Conservation (phyloP, 1,284 basidiomycete species). For the Fomes fomentarius region DNA sequence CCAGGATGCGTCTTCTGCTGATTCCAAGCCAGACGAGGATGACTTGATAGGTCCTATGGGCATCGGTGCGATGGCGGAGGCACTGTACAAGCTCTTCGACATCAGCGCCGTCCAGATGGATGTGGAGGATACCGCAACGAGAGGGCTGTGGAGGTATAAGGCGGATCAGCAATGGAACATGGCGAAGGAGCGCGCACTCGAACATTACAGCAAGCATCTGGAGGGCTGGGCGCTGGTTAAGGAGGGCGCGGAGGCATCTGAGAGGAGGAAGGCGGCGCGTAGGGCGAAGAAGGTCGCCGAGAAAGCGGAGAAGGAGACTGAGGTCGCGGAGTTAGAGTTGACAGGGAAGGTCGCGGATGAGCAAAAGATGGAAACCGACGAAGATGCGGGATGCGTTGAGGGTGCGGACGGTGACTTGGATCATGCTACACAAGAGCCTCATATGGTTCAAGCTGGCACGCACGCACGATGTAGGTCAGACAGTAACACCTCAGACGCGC, state of each 20-base stretch:
- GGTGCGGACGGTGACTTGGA: background rate
- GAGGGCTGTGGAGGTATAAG: background rate
- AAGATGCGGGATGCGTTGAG: background rate
- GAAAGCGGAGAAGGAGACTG: background rate
- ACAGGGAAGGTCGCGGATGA: background rate
- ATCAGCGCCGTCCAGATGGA: slow-evolving; percentile 1
- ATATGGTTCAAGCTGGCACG: background rate
- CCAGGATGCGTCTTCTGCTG: background rate
- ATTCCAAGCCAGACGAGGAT: background rate
- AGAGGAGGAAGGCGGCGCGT: slow-evolving; percentile 1
- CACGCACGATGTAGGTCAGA: too few relatives aligned
- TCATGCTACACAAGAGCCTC: background rate
- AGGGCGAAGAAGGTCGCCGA: background rate
- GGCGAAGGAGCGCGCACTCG: background rate
- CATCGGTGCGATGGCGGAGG: slow-evolving; percentile 3
- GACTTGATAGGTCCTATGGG: background rate
- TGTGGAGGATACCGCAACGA: background rate
- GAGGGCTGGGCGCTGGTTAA: background rate
- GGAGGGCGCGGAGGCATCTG: background rate
- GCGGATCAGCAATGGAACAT: background rate
- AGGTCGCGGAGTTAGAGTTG: background rate
- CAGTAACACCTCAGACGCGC: too few relatives aligned
- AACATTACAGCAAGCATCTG: slow-evolving; percentile 8
- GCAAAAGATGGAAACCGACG: background rate
- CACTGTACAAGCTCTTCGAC: slow-evolving; percentile 1